Conservation (phyloP, 1,284 basidiomycete genomes). For the Microbotryomycetes sp. region DNA sequence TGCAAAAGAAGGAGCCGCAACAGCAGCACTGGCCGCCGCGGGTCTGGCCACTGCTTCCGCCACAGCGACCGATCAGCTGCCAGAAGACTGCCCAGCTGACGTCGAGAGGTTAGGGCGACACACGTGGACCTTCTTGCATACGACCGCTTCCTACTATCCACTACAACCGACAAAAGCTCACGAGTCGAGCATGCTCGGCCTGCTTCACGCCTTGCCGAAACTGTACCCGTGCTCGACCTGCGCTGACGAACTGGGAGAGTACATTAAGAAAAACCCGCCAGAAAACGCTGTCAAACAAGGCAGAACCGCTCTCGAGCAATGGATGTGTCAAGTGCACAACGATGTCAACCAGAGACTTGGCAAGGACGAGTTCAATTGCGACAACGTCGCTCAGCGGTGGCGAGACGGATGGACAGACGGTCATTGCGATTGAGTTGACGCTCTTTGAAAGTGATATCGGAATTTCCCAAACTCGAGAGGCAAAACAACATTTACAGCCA, state of each 20-base stretch:
- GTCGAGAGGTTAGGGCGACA: constrained; percentile 76
- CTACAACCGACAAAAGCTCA: constrained; percentile 60
- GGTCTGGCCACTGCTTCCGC: constrained; percentile 22
- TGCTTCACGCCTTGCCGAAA: constrained; percentile 65
- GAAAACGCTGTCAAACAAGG: constrained; percentile 54
- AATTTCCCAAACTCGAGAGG: no score
- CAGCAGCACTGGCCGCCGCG: constrained; percentile 44
- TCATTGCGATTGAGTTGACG: constrained; percentile 59
- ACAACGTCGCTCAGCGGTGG: constrained; percentile 74
- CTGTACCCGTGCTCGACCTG: constrained; percentile 83
- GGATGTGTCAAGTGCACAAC: constrained; percentile 87
- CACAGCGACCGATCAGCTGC: constrained; percentile 43
- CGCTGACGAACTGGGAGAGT: constrained; percentile 66
- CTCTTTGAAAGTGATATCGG: no score
- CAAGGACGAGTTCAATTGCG: constrained; percentile 72
- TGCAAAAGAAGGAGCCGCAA: constrained; percentile 39
- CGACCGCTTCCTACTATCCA: constrained; percentile 90
- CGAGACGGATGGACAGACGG: constrained; percentile 80
- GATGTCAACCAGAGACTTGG: constrained; percentile 79
- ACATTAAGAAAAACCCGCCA: constrained; percentile 59
- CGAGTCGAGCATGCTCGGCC: constrained; percentile 67
- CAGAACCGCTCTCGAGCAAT: constrained; percentile 60
- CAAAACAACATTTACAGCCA: no score
- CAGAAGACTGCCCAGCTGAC: constrained; percentile 73
- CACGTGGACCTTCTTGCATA: constrained; percentile 93